Evolutionary conservation across 495 filamentous ascomycete genomes (phyloP).

Genomic region (Hypoxylon lienhwacheense): DNA sequence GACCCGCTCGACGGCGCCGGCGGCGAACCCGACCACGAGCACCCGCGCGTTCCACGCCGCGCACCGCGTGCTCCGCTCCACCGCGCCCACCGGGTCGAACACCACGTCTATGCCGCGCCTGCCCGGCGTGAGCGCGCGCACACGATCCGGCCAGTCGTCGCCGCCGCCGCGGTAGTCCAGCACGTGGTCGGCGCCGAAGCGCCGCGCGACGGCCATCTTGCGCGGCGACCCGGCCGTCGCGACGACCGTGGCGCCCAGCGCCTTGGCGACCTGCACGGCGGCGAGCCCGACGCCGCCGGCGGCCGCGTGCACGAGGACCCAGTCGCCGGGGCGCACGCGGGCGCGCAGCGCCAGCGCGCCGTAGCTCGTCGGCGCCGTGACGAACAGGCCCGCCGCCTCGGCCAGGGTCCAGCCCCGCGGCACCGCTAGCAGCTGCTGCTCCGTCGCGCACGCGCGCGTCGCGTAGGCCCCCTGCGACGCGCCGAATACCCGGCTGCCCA

Average conservation of each 20-base stretch:
- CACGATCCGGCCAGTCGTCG: constrained; percentile 71
- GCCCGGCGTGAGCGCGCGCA: constrained; percentile 72
- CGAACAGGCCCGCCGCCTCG: constrained; percentile 85
- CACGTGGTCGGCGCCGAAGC: constrained; percentile 82
- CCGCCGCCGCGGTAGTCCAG: constrained; percentile 71
- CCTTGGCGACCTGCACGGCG: constrained; percentile 91
- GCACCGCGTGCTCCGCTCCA: constrained; percentile 82
- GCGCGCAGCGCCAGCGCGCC: constrained; percentile 79
- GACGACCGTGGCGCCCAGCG: constrained; percentile 83
- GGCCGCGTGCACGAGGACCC: constrained; percentile 88
- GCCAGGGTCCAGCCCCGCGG: constrained; percentile 79
- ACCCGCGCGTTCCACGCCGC: constrained; percentile 88
- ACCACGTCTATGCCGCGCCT: constrained; percentile 79
- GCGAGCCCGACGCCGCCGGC: constrained; percentile 91
- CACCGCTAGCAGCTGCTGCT: constrained; percentile 68
- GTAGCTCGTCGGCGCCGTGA: constrained; percentile 90
- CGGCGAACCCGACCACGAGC: constrained; percentile 88
- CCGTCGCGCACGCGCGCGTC: constrained; percentile 67
- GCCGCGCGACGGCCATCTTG: constrained; percentile 75
- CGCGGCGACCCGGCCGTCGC: constrained; percentile 78
- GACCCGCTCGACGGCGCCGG: constrained; percentile 85
- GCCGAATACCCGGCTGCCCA: constrained; percentile 84
- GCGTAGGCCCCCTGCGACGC: constrained; percentile 86
- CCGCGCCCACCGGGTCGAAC: constrained; percentile 83
- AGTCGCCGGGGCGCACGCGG: constrained; percentile 74